phyloP scores from a whole-genome alignment of 2,329 filamentous ascomycete species.

The Penicillium sp. region DNA sequence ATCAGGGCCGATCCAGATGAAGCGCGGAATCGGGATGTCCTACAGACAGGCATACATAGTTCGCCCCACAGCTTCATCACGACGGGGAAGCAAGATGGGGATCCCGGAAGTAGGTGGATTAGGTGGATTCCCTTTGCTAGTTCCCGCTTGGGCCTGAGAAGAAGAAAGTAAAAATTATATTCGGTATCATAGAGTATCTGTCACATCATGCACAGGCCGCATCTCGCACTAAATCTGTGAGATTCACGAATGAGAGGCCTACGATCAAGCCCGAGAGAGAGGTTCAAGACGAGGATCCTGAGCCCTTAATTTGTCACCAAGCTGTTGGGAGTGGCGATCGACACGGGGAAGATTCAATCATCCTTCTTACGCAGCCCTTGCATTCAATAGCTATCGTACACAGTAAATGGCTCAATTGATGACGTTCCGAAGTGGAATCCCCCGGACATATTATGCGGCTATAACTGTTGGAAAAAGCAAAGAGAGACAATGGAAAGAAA shows the following conservation, averaged over 20 bases:
- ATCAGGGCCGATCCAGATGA: constrained; percentile 22
- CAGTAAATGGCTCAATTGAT: too few relatives aligned
- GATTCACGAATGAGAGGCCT: constrained; percentile 33
- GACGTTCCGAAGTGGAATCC: constrained; percentile 3
- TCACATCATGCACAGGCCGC: constrained; percentile 34
- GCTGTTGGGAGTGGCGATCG: constrained; percentile 26
- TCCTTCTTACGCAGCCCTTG: constrained; percentile 33
- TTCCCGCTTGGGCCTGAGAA: constrained; percentile 11
- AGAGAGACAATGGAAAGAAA: background rate
- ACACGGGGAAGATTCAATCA: constrained; percentile 26
- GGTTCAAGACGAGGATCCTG: constrained; percentile 24
- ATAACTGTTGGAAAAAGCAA: background rate
- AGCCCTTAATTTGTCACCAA: constrained; percentile 39
- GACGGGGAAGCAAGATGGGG: constrained; percentile 21
- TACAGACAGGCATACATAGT: constrained; percentile 23
- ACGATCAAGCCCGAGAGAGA: constrained; percentile 21
- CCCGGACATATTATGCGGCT: background rate
- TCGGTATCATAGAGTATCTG: constrained; percentile 26
- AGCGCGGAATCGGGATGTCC: constrained; percentile 25
- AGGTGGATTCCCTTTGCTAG: constrained; percentile 7
- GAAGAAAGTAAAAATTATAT: constrained; percentile 13
- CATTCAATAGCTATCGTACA: constrained; percentile 42
- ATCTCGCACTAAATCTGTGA: constrained; percentile 5
- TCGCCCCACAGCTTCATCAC: constrained; percentile 17
- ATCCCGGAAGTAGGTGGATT: constrained; percentile 17